Base-by-base conservation (phyloP, 352 stramenopile genomes). In the Phytophthora pistaciae region DNA sequence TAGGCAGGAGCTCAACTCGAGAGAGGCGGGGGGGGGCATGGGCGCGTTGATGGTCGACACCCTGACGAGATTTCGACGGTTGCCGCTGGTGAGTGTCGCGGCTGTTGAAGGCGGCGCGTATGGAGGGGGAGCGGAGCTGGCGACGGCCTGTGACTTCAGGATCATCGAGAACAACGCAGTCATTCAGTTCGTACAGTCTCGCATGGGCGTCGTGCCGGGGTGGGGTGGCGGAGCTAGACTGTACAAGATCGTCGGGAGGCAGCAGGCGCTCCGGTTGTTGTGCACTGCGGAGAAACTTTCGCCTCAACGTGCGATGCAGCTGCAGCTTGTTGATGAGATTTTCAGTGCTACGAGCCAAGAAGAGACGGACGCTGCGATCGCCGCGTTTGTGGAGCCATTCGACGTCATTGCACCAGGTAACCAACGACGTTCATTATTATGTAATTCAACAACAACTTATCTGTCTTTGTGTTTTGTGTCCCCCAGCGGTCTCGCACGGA, bases 91-190 rank as follows among this genome's bases (percentile, higher is more conserved):
- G 18, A 96, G 82, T 52, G 77, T 97, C 4, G 87, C 88, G 8
- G 68, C 80, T 5, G 60, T 97, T 40, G 77, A 96, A 66, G 91
- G 91, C 6, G 80, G 83, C 5, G 90, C 91, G 3, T 90, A 88
- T 55, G 91, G 91, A n/a, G 91, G 91, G 21, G 91, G 91, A 18
- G 90, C 90, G 0, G 90, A 97, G 64, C 74, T 97, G 16, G 72
- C 79, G 1, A 96, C 88, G 3, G 80, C 84, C 2, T 96, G 88
- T 53, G 90, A 97, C 67, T 96, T 94, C 63, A 82, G 91, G 1
- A 42, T 96, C 2, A 70, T 95, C 16, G 76, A 77, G 13, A 48
- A 60, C 10, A 82, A 77, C 27, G 84, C 89, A 5, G 75, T 86
- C 5, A 90, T 97, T 44, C 87, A 92, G 64, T 96, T 96, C 56